phyloP scores from a whole-genome alignment of 441 rosid species.

The Corymbia calophylla region DNA sequence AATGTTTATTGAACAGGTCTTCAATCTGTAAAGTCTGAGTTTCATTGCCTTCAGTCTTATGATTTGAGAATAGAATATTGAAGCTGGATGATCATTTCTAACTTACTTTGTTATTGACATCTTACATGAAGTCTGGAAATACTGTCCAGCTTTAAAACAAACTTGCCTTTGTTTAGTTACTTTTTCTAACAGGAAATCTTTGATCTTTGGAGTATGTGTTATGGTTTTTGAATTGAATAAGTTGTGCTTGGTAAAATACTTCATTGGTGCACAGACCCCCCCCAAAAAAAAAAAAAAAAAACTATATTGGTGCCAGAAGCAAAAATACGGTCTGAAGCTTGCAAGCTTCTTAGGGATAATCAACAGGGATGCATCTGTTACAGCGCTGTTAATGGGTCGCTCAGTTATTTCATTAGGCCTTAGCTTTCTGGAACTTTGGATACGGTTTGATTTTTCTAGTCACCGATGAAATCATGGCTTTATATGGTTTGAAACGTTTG shows the following conservation, averaged over 20 bases:
- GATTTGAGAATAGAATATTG: not conserved
- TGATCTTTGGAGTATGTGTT: not conserved
- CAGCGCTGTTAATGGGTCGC: not conserved
- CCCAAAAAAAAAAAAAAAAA: too few species aligned
- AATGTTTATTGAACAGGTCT: not conserved
- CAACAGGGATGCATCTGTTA: not conserved
- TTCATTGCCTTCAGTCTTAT: not conserved
- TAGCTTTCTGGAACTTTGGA: not conserved
- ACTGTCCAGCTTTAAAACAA: not conserved
- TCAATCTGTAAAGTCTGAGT: not conserved
- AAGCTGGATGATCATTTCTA: not conserved
- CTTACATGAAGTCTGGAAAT: not conserved
- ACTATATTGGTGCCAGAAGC: not conserved
- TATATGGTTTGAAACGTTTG: not conserved
- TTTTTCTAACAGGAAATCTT: not conserved
- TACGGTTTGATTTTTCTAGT: not conserved
- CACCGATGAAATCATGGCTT: not conserved
- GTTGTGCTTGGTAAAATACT: not conserved
- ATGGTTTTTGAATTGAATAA: not conserved
- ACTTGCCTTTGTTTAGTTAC: not conserved
- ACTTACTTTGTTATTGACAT: not conserved
- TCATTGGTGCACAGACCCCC: not conserved
- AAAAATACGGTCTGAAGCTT: not conserved
- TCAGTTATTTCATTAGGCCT: not conserved
- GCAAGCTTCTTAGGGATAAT: not conserved